phyloP scores from a whole-genome alignment of 78 protist genomes.

The Bigelowiella natans region DNA sequence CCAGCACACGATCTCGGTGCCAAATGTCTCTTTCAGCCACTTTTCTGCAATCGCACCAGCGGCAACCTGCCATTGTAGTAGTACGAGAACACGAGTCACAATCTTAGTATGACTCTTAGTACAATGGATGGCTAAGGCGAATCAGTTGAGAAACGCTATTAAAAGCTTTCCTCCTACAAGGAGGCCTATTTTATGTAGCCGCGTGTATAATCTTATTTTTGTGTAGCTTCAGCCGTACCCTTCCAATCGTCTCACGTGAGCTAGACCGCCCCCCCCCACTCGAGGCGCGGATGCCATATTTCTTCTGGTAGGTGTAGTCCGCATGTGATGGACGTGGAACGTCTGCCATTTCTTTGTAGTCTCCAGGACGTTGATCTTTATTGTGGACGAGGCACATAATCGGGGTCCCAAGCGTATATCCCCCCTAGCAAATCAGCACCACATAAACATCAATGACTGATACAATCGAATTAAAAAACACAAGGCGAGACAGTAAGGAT shows the following conservation, averaged over 20 bases:
- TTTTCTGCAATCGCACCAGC: constrained; percentile 70
- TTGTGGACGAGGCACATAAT: constrained; percentile 45
- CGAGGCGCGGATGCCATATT: constrained; percentile 32
- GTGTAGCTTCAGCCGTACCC: background rate
- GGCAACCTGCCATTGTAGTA: constrained; percentile 45
- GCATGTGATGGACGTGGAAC: constrained; percentile 69
- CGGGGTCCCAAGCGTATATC: constrained; percentile 62
- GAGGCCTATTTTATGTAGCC: too few relatives aligned
- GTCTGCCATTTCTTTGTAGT: constrained; percentile 39
- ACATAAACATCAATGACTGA: too few relatives aligned
- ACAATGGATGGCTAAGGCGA: background rate
- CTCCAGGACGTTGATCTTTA: constrained; percentile 55
- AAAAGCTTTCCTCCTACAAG: background rate
- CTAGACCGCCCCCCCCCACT: constrained; percentile 62
- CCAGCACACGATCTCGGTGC: constrained; percentile 35
- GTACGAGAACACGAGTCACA: background rate
- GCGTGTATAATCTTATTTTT: background rate
- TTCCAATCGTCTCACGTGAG: constrained; percentile 53
- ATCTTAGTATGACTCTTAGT: background rate
- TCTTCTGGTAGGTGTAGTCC: constrained; percentile 57
- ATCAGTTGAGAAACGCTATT: background rate
- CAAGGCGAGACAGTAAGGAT: too few relatives aligned
- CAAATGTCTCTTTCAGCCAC: constrained; percentile 32
- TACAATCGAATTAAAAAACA: too few relatives aligned
- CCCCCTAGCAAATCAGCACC: too few relatives aligned